Evolutionary conservation across 345 rosid species (phyloP).

Genomic region (Geranium brycei): DNA sequence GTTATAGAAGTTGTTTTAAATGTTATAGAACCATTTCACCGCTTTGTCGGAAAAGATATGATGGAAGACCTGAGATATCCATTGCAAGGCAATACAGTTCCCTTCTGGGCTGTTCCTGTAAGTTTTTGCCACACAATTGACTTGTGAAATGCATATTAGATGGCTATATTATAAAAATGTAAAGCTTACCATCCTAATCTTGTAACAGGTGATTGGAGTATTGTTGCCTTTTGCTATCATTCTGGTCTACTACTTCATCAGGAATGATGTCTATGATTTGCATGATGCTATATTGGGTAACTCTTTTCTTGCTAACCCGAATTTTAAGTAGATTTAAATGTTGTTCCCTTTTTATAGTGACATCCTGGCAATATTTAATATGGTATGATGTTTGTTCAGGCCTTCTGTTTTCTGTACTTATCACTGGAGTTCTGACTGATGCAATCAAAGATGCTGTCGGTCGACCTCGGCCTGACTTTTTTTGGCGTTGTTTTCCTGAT

Average conservation of each 20-base stretch:
- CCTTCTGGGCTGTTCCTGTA: conserved; percentile 88
- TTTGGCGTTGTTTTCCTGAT: conserved; percentile 95
- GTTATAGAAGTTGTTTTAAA: conserved; percentile 46
- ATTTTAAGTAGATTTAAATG: too few species aligned
- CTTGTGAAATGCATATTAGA: too few species aligned
- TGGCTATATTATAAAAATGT: too few species aligned
- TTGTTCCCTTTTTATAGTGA: too few species aligned
- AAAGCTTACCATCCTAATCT: conserved; percentile 1
- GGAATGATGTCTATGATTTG: conserved; percentile 72
- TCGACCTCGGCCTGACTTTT: conserved; percentile 90
- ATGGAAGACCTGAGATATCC: conserved; percentile 70
- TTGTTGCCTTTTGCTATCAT: conserved; percentile 53
- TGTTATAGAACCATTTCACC: conserved; percentile 75
- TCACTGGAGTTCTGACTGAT: conserved; percentile 78
- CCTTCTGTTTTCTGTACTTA: conserved; percentile 60
- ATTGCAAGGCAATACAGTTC: conserved; percentile 56
- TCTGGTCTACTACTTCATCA: conserved; percentile 49
- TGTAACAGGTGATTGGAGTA: conserved; percentile 52
- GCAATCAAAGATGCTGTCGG: conserved; percentile 90
- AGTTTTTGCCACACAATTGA: conserved; percentile 10
- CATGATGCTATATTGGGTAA: conserved; percentile 83
- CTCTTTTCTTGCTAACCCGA: not conserved
- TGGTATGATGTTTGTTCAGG: conserved; percentile 29
- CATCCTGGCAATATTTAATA: too few species aligned
- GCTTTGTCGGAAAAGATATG: conserved; percentile 81